Conservation (phyloP, 2,329 filamentous ascomycete genomes). For the Cladosporium sp. region DNA sequence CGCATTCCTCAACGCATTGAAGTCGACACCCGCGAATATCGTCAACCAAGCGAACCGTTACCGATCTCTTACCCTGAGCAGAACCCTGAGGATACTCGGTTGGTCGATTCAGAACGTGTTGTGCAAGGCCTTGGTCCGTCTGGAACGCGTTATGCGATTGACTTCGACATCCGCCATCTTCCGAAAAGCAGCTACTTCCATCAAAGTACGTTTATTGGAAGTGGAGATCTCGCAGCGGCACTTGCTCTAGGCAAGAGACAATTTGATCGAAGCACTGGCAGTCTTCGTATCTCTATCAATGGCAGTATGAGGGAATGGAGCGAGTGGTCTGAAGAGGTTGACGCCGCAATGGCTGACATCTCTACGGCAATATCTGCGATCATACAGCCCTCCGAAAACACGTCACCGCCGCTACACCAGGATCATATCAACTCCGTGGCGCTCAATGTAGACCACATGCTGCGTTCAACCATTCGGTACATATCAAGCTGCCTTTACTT, state of each 20-base stretch:
- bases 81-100: background rate
- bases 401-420: background rate
- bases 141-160: slow-evolving; percentile 44
- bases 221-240: slow-evolving; percentile 46
- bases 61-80: slow-evolving; percentile 17
- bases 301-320: slow-evolving; percentile 39
- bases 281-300: slow-evolving; percentile 33
- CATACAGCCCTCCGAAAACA: slow-evolving; percentile 11
- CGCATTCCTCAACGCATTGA: slow-evolving; percentile 40
- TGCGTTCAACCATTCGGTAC: slow-evolving; percentile 46
- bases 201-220: slow-evolving; percentile 51
- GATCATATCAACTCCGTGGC: slow-evolving; percentile 6
- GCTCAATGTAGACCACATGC: slow-evolving; percentile 23
- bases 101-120: slow-evolving; percentile 5
- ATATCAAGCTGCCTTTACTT: slow-evolving; percentile 45
- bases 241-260: slow-evolving; percentile 37
- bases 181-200: slow-evolving; percentile 50
- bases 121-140: slow-evolving; percentile 43
- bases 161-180: slow-evolving; percentile 49
- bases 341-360: slow-evolving; percentile 37
- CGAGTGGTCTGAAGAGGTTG: slow-evolving; percentile 51
- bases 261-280: slow-evolving; percentile 38
- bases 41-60: slow-evolving; percentile 36
- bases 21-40: slow-evolving; percentile 39
- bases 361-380: slow-evolving; percentile 30